These are phyloP conservation scores for Cyclanthera cordifolia DNA, from an alignment of 306 rosid species.

Conservation along the genomic window DNA sequence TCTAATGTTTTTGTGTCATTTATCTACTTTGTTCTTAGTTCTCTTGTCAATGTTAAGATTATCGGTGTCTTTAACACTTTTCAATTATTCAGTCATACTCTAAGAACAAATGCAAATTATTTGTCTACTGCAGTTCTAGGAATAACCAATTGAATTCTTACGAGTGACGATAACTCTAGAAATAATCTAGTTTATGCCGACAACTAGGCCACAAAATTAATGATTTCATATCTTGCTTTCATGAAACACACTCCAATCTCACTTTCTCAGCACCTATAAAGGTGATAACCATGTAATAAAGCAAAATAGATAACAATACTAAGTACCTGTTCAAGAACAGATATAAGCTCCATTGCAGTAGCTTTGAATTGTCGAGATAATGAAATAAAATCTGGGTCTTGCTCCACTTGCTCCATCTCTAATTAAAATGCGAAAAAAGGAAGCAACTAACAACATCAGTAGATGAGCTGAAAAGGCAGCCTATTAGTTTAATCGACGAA, in stretches of 20 bases:
- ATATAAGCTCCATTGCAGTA: slow-evolving; percentile 80
- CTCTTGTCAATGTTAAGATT: too few relatives aligned
- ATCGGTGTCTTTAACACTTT: too few relatives aligned
- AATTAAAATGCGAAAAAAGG: slow-evolving; percentile 25
- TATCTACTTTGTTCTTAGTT: too few relatives aligned
- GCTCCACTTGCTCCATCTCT: slow-evolving; percentile 98
- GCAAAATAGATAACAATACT: slow-evolving; percentile 7
- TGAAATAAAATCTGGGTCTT: slow-evolving; percentile 68
- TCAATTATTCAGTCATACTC: background rate
- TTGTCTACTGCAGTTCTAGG: background rate
- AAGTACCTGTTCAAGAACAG: slow-evolving; percentile 90
- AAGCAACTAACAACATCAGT: slow-evolving; percentile 30
- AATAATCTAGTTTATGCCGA: background rate
- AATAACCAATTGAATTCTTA: background rate
- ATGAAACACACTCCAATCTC: background rate
- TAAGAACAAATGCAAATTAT: background rate
- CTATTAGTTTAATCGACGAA: slow-evolving; percentile 4
- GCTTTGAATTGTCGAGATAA: slow-evolving; percentile 91
- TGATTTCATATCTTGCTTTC: slow-evolving; percentile 1
- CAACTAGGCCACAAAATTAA: background rate
- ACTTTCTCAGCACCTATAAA: background rate
- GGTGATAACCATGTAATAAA: background rate
- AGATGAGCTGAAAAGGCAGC: slow-evolving; percentile 20
- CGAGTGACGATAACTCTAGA: background rate
- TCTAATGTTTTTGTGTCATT: too few relatives aligned